Evolutionary conservation across 2,329 filamentous ascomycete genomes (phyloP).

Genomic region (Ascochyta lentis): DNA sequence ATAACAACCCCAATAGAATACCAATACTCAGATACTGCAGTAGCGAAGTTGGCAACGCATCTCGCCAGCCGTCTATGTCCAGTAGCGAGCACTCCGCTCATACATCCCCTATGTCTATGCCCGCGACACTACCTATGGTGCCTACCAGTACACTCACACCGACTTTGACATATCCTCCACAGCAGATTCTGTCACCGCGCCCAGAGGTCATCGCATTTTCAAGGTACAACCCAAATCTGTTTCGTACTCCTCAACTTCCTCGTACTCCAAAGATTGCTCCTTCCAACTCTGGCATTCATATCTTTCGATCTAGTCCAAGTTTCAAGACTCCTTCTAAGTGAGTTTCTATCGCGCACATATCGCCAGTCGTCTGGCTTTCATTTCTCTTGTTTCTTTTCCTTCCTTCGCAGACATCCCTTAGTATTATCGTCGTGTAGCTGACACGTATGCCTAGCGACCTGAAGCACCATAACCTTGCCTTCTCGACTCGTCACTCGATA

Average conservation of each 20-base stretch:
- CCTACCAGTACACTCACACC: conserved; percentile 24
- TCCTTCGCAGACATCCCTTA: conserved; percentile 12
- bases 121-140: conserved; percentile 23
- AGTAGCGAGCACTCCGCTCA: conserved; percentile 38
- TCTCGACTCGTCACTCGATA: conserved; percentile 19
- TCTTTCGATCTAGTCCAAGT: conserved; percentile 40
- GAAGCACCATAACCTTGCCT: conserved; percentile 25
- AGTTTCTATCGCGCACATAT: conserved; percentile 39
- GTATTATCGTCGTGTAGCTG: not conserved
- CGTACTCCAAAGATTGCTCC: conserved; percentile 32
- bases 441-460: conserved; percentile 19
- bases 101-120: conserved; percentile 18
- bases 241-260: conserved; percentile 49
- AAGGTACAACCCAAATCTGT: conserved; percentile 48
- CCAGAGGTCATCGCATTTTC: conserved; percentile 33
- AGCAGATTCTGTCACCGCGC: conserved; percentile 32
- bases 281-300: conserved; percentile 35
- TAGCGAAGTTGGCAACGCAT: conserved; percentile 36
- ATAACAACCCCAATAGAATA: fast-evolving
- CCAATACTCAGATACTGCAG: conserved; percentile 28
- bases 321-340: conserved; percentile 42
- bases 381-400: not conserved
- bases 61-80: conserved; percentile 30
- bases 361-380: not conserved
- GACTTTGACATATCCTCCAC: conserved; percentile 24